Conservation (phyloP, 352 stramenopile genomes). For the Globisporangium parvum region DNA sequence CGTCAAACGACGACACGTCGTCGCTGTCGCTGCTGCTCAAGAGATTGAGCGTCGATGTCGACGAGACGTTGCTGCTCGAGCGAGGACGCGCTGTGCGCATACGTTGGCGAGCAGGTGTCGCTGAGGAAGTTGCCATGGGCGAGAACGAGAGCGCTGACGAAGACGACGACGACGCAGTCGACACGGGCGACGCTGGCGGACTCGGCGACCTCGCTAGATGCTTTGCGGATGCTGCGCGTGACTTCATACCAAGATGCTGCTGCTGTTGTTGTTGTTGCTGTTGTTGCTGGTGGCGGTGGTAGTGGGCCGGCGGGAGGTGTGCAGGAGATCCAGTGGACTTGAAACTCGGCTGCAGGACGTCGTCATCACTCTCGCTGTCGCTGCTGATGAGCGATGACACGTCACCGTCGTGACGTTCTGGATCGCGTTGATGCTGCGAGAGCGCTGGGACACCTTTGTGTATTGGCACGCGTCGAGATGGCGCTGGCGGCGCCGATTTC, state of each 20-base stretch:
- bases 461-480: not conserved
- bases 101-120: not conserved
- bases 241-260: not conserved
- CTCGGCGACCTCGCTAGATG: slow-evolving; percentile 15
- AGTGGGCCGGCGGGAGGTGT: slow-evolving; percentile 5
- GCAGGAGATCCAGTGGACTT: slow-evolving; percentile 18
- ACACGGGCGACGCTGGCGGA: slow-evolving; percentile 38
- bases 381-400: slow-evolving; percentile 76
- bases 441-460: not conserved
- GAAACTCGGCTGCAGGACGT: slow-evolving; percentile 57
- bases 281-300: slow-evolving; percentile 5
- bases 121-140: slow-evolving; percentile 6
- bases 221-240: not conserved
- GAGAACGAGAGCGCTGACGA: slow-evolving; percentile 32
- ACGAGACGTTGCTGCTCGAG: slow-evolving; percentile 19
- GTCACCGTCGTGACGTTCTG: slow-evolving; percentile 37
- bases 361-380: slow-evolving; percentile 69
- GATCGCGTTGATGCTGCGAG: slow-evolving; percentile 1
- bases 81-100: slow-evolving; percentile 1
- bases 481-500: not conserved
- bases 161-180: slow-evolving; percentile 32
- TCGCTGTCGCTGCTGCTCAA: slow-evolving; percentile 23
- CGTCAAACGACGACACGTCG: slow-evolving; percentile 9
- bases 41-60: slow-evolving; percentile 25
- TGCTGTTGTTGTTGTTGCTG: not conserved